Evolutionary conservation across 305 asterid genomes (phyloP).

Genomic region (Ilex paraguariensis): DNA sequence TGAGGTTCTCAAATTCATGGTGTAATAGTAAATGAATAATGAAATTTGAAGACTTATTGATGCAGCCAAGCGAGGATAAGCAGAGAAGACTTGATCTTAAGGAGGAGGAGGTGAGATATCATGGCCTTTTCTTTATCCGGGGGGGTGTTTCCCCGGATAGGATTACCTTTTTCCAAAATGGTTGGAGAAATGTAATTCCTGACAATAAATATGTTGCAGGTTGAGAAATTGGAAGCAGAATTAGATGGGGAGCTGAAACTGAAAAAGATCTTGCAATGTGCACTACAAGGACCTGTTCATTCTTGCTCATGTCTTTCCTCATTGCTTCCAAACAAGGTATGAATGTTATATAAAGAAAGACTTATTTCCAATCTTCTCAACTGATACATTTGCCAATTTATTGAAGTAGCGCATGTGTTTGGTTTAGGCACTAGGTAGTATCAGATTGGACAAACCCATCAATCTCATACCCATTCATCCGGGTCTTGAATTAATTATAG

Average conservation of each 20-base stretch:
- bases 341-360: too few species aligned
- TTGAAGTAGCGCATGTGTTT: too few species aligned
- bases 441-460: too few species aligned
- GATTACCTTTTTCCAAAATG: background rate
- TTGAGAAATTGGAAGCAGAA: slow-evolving; percentile 50
- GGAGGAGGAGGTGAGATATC: slow-evolving; percentile 41
- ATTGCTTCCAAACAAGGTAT: slow-evolving; percentile 61
- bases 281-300: slow-evolving; percentile 60
- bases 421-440: too few species aligned
- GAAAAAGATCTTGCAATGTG: slow-evolving; percentile 64
- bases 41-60: slow-evolving; percentile 88
- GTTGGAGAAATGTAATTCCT: background rate
- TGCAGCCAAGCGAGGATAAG: slow-evolving; percentile 56
- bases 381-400: too few species aligned
- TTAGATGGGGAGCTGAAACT: slow-evolving; percentile 63
- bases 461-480: too few species aligned
- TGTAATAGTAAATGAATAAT: slow-evolving; percentile 18
- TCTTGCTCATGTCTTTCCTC: slow-evolving; percentile 54
- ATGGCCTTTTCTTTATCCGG: background rate
- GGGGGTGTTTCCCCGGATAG: too few species aligned
- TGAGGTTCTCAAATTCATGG: background rate
- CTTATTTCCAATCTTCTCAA: too few species aligned
- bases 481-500: too few species aligned
- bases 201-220: slow-evolving; percentile 23
- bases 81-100: slow-evolving; percentile 39